Base-by-base conservation (phyloP, 2,329 filamentous ascomycete species). In the Sphaerostilbella broomeana region DNA sequence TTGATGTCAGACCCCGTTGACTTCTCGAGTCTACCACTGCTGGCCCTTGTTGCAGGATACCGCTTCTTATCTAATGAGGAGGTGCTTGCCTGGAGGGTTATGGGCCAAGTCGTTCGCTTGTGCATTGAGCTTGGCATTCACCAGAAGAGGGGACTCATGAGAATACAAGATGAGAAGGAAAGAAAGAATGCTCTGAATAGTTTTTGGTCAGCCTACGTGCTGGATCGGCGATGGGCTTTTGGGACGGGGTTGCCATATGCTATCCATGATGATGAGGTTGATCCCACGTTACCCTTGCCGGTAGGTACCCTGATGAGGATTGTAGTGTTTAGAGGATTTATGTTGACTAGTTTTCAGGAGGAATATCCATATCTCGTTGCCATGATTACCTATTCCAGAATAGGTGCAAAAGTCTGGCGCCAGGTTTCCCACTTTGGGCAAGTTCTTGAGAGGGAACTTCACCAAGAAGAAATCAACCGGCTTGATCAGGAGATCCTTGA, bases 51-150 rank as follows among this genome's bases (percentile, higher is more conserved):
- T 40, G 71, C 71, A 6, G 73, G 72, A 16, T 95, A 88, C 59
- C 76, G 90, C 48, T 95, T 94, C 54, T 78, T 94, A 35, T 79
- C 78, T 26, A 88, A 90, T 51, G 86, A 95, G 47, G 89, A 95
- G 59, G 73, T 84, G 3, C 73, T 92, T 37, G 84, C 87, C 0
- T 95, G 90, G 82, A 78, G 89, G 10, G 73, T 92, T 30, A 89
- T 94, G 56, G 89, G 89, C 2, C 73, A 94, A 46, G 84, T 88
- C 4, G 78, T 84, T 11, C 75, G 88, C 4, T 73, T 92, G 58
- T 94, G 86, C 47, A 64, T 87, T 19, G 84, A 88, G 58, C 68
- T 94, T 43, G 89, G 88, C 3, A 70, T 95, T n/a, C 86, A 95
- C 63, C 77, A 86, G 28, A 75, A 78, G 41, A 81, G 86, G 47